These are phyloP conservation scores for Cladobotryum mycophilum DNA, from an alignment of 2,329 filamentous ascomycete genomes.

Conservation along the genomic window DNA sequence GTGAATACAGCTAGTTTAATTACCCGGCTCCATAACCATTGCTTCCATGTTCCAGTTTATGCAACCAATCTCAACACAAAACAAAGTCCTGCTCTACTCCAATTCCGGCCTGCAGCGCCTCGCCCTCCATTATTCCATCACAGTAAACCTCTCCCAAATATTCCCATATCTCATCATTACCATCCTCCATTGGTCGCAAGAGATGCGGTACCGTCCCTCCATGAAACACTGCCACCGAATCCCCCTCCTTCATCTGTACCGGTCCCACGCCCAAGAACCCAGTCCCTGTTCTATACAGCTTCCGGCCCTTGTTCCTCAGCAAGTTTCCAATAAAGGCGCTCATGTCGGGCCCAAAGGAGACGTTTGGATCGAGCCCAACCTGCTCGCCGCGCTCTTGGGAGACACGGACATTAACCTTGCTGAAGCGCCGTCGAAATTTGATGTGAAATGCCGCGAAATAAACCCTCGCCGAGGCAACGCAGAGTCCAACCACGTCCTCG, in stretches of 20 bases:
- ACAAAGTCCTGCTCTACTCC: slow-evolving; percentile 3
- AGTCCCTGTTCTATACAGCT: slow-evolving; percentile 22
- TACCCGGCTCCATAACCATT: no score
- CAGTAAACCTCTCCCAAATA: slow-evolving; percentile 29
- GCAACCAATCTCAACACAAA: not conserved
- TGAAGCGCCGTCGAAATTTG: slow-evolving; percentile 11
- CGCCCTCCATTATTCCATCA: slow-evolving; percentile 29
- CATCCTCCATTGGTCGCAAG: slow-evolving; percentile 12
- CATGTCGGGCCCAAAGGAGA: slow-evolving; percentile 8
- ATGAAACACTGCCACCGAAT: slow-evolving; percentile 22
- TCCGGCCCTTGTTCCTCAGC: slow-evolving; percentile 15
- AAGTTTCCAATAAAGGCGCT: slow-evolving; percentile 13
- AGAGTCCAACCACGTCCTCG: slow-evolving; percentile 12
- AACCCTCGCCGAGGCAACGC: slow-evolving; percentile 10
- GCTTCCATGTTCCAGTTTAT: no score
- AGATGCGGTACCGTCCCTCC: slow-evolving; percentile 24
- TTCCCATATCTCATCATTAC: slow-evolving; percentile 13
- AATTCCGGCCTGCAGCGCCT: slow-evolving; percentile 16
- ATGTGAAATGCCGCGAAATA: slow-evolving; percentile 1
- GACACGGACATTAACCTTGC: slow-evolving; percentile 1
- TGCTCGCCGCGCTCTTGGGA: not conserved
- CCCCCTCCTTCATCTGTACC: slow-evolving; percentile 15
- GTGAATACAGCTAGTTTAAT: no score
- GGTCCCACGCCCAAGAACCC: slow-evolving; percentile 26
- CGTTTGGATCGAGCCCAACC: slow-evolving; percentile 13